Evolutionary conservation across 1,139 yeast species (phyloP), one percentile per base, ranked within the genome.

Genomic region (Scheffersomyces stambukii): DNA sequence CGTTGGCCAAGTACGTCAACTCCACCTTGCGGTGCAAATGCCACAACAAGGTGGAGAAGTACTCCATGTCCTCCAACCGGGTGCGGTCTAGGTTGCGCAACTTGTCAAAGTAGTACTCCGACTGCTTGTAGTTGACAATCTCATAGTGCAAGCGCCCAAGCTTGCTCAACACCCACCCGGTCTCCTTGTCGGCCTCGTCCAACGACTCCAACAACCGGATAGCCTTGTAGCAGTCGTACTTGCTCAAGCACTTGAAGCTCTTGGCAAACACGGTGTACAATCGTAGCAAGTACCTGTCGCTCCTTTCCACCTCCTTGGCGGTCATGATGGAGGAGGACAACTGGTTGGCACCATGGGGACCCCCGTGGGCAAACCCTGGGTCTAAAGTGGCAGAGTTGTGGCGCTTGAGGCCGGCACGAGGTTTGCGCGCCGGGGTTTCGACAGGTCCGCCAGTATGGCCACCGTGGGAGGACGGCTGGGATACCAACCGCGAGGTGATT

Each of bases 31-130:
- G 81, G 36, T 83, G 88, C 31, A 88, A 60, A 58, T 91, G 98
- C 99, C 99, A 91, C 35, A 91, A 64, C 20, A 88, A 61, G 0
- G 97, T 91, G 1, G 96, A 85, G 48, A 76, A 88, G 46, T 80
- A 77, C 48, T 91, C 97, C 94, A 91, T 86, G 50, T 88, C 97
- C 37, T 77, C 79, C 16, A 81, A 53, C 33, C 97, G 65, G n/a
- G 91, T 82, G 24, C 93, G 73, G 54, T 88, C 96, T 14, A 79
- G 38, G 32, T 60, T 61, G 29, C 96, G 69, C 32, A 91, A 62
- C 42, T 68, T 68, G 17, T 63, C 58, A 46, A 84, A 91, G 43
- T 71, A 78, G 28, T 61, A 53, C 37, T 79, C 82, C 4, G 95
- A 75, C 52, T 81, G 83, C 35, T 77, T 78, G 54, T 91, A 91